Base-by-base conservation (phyloP, 2,329 filamentous ascomycete species). In the Ambrosiella xylebori region DNA sequence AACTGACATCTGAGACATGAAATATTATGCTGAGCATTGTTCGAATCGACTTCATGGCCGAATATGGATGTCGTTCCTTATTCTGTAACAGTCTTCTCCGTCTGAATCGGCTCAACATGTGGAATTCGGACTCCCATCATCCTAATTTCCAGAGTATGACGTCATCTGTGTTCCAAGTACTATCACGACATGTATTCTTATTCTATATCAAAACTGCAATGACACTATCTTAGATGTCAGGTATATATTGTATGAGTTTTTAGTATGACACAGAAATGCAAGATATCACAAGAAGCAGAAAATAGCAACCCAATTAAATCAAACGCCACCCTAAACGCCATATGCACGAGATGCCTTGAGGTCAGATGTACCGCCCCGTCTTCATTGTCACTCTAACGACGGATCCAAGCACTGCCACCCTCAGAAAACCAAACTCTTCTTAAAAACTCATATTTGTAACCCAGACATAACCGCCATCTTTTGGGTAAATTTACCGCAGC, bases 401-500 rank as follows among this genome's bases (percentile, higher is more conserved):
- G 11, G 11, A n/a, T 11, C 40, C 40, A 11, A 11, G 2, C 6
- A 11, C 40, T 17, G 5, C 8, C 13, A 8, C n/a, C n/a, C n/a
- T 8, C 44, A 3, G 7, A 47, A 47, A 17, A 15, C 1, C 7
- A 47, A 47, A n/a, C 44, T 8, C 2, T 1, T 47, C 44, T 17
- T 17, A 3, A 15, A 51, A 15, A 12, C 13, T 11, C 47, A 19
- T 36, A 3, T 35, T 35, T 51, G 8, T 19, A 15, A n/a, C 5
- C 27, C 47, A 7, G 9, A 41, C 39, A 41, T 41, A 27, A 27
- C 27, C 27, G 27, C 27, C 27, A 41, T 7, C n/a, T 41, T 41
- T 41, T n/a, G 11, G 11, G 11, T 51, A 13, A 3, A 11, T 17
- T 61, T 53, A 59, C 39, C 57, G 57, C 13, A 95, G 73, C 71